Base-by-base conservation (phyloP, 768 basidiomycete species). In the Russula sp. region DNA sequence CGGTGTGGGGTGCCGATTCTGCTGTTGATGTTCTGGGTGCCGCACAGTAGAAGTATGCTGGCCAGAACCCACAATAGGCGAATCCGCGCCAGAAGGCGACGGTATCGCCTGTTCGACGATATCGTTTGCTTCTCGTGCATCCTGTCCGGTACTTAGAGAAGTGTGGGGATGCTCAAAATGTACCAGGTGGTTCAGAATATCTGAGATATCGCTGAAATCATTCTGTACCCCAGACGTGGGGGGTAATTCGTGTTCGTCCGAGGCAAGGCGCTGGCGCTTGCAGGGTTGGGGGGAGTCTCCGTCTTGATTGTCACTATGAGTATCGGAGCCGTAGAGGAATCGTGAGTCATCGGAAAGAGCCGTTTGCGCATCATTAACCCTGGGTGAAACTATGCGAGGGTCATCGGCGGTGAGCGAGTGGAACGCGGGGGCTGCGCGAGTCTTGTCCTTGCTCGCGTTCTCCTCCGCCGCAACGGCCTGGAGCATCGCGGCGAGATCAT, bases 151-250 rank as follows among this genome's bases (percentile, higher is more conserved):
- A 27, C 35, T 52, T 31, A 59, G 22, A 20, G 48, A 1, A 13
- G 78, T 77, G 4, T 81, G 72, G 59, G 81, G 80, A 22, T 82
- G 77, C 64, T 85, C 88, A 62, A 91, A 87, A 63, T 86, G 85
- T 5, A 83, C 84, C 42, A 89, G 80, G 68, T 90, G 88, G 70
- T 81, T 86, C 60, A 91, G 74, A 59, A 91, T 89, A 68, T 91
- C 89, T 57, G 91, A 75, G 53, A 91, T 90, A 69, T 91, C 89
- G 70, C 80, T 84, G 63, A 91, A 83, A 69, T 91, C 88, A 49
- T 82, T 78, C 59, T 63, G 71, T 86, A 88, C 69, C 84, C 86
- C 34, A 35, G 84, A 77, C 22, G 54, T 64, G 22, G 48, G 57
- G 50, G 56, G 63, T 34, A 71, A 32, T 55, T 76, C 77, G 68